phyloP scores from a whole-genome alignment of 2,329 filamentous ascomycete genomes.

The Scedosporium boydii region DNA sequence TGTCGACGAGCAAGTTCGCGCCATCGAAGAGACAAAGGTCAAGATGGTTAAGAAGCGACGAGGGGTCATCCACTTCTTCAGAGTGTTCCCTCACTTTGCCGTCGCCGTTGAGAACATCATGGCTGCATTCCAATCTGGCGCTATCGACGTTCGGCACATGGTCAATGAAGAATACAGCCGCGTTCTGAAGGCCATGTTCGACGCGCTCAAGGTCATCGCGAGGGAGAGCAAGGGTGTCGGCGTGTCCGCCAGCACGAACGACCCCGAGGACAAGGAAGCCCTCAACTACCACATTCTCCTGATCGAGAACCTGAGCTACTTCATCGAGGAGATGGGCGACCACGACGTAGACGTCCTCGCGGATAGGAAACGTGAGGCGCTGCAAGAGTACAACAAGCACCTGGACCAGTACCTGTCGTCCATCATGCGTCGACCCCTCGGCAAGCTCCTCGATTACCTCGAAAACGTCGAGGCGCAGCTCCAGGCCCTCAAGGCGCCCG shows the following conservation, averaged over 20 bases:
- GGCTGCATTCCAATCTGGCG: constrained; percentile 39
- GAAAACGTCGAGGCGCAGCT: constrained; percentile 76
- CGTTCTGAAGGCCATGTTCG: constrained; percentile 92
- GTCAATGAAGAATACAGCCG: constrained; percentile 83
- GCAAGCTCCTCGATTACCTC: constrained; percentile 83
- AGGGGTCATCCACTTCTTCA: constrained; percentile 91
- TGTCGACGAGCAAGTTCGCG: constrained; percentile 87
- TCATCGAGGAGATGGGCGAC: constrained; percentile 76
- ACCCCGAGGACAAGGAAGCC: constrained; percentile 85
- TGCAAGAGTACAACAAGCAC: constrained; percentile 74
- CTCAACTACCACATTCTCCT: constrained; percentile 95
- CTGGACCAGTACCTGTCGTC: constrained; percentile 78
- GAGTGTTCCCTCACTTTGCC: constrained; percentile 84
- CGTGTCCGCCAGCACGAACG: constrained; percentile 30
- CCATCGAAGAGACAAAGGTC: constrained; percentile 96
- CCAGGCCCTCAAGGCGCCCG: constrained; percentile 46
- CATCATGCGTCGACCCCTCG: constrained; percentile 80
- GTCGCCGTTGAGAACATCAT: constrained; percentile 78
- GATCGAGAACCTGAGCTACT: constrained; percentile 99
- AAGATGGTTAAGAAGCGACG: constrained; percentile 93
- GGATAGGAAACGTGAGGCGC: constrained; percentile 72
- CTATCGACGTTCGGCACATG: constrained; percentile 57
- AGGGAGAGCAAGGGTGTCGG: constrained; percentile 50
- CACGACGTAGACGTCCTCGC: constrained; percentile 66
- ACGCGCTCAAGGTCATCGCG: constrained; percentile 91